Evolutionary conservation across 768 basidiomycete genomes (phyloP), one percentile per base, ranked within the genome.

Genomic region (Agaricus subrufescens): DNA sequence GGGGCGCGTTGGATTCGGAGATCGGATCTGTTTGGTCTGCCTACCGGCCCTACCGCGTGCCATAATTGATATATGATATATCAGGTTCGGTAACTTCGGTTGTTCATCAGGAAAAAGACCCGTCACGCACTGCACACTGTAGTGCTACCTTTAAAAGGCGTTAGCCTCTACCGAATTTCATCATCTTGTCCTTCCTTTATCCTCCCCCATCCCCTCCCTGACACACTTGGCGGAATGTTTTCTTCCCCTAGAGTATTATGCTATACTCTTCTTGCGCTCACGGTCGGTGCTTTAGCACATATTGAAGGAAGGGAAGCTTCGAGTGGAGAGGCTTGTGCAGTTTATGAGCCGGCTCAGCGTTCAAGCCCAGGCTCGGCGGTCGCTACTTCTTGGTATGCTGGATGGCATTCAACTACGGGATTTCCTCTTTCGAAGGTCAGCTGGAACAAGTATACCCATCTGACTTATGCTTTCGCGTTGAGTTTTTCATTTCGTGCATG

Each of bases 401-500:
- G 84, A 45, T 91, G 83, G 83, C 83, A 86, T 64, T 67, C 79
- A 26, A 68, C 66, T 5, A 60, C 68, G 31, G 71, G 69, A 0
- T 85, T 83, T 61, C 71, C 79, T 0, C 72, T 85, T 27, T 69
- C 74, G 26, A 72, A 79, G 42, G 75, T 91, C 61, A 75, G 73
- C 56, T 91, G 89, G 89, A 64, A 66, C 3, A 80, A 79, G 69
- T 91, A 89, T 69, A 89, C 81, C 2, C 75, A 82, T 52, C 67
- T 88, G 59, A 81, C 81, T 10, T 91, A 86, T 67, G 78, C 89
- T 3, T 89, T 89, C 60, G 87, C 84, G 86, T 81, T 19, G 65
- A 70, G 84, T 80, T 9, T 11, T 11, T 34, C 11, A 29, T 50
- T 58, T 15, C 12, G 27, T 58, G 61, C 23, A 57, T 46, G 37